Conservation (phyloP, 2,329 filamentous ascomycete species). For the Pseudomassariella vexata region DNA sequence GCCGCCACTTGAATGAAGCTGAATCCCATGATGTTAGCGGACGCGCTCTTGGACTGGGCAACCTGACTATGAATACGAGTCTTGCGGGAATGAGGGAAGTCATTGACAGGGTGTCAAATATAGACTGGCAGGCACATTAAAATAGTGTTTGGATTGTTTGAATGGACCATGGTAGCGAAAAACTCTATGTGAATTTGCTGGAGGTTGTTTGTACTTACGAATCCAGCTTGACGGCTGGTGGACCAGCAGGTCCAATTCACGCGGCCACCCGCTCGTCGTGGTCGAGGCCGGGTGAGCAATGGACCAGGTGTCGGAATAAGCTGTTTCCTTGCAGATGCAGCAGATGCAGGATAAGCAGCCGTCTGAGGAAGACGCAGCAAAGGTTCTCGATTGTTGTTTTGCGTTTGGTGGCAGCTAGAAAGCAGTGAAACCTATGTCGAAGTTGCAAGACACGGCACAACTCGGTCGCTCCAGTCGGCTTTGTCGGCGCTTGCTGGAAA, state of each 20-base stretch:
- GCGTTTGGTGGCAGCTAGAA: too few relatives aligned
- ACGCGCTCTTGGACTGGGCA: too few relatives aligned
- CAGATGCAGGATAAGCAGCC: too few relatives aligned
- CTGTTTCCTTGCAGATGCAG: too few relatives aligned
- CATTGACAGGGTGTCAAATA: background rate
- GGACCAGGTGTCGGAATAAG: too few relatives aligned
- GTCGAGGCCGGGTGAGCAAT: too few relatives aligned
- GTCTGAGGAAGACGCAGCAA: too few relatives aligned
- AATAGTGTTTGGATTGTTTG: background rate
- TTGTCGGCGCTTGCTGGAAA: too few relatives aligned
- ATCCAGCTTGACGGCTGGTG: constrained; percentile 27
- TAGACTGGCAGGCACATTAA: background rate
- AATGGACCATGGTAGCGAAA: constrained; percentile 1
- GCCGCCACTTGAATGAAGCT: constrained; percentile 50
- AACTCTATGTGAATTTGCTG: background rate
- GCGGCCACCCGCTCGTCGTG: constrained; percentile 15
- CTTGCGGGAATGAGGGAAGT: background rate
- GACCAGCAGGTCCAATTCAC: constrained; percentile 21
- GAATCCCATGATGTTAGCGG: constrained; percentile 16
- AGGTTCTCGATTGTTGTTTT: too few relatives aligned
- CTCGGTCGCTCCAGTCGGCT: too few relatives aligned
- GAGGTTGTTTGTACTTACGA: constrained; percentile 19
- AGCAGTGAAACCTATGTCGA: too few relatives aligned
- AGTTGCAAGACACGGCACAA: too few relatives aligned
- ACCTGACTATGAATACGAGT: background rate